These are phyloP conservation scores for Solanum hybrid DNA, from an alignment of 305 asterid species.

Conservation along the genomic window DNA sequence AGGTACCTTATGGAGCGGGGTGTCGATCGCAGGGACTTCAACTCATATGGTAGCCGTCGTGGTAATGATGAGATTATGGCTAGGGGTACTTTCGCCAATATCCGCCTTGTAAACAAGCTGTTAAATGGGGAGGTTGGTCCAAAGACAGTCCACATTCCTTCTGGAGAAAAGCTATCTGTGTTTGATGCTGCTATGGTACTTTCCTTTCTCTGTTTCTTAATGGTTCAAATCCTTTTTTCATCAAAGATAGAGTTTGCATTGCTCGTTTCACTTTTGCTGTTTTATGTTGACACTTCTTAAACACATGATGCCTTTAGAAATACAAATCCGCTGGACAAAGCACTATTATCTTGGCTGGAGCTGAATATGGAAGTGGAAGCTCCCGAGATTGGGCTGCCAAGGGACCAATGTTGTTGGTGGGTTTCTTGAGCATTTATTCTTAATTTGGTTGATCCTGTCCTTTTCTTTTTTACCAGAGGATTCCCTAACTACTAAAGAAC, in stretches of 20 bases:
- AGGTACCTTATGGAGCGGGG: slow-evolving; percentile 66
- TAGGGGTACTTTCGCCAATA: slow-evolving; percentile 92
- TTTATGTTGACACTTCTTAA: background rate
- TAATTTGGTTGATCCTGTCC: background rate
- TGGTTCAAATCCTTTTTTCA: background rate
- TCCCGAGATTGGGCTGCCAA: slow-evolving; percentile 98
- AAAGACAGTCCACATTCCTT: slow-evolving; percentile 76
- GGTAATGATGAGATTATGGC: slow-evolving; percentile 98
- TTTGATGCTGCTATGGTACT: slow-evolving; percentile 88
- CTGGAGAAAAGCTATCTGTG: slow-evolving; percentile 71
- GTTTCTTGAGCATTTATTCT: slow-evolving; percentile 8
- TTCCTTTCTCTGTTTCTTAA: background rate
- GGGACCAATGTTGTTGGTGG: slow-evolving; percentile 91
- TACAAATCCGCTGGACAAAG: slow-evolving; percentile 70
- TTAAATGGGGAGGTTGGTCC: slow-evolving; percentile 93
- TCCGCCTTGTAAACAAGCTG: slow-evolving; percentile 82
- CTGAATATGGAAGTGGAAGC: slow-evolving; percentile 98
- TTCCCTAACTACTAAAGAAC: background rate
- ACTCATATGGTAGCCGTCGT: slow-evolving; percentile 94
- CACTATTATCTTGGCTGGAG: slow-evolving; percentile 95
- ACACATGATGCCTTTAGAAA: slow-evolving; percentile 37
- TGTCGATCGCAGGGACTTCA: slow-evolving; percentile 77
- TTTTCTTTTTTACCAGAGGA: background rate
- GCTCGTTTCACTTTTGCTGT: background rate
- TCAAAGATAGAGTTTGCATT: background rate